phyloP scores from a whole-genome alignment of 306 rosid species.

The Pyrus betulifolia region DNA sequence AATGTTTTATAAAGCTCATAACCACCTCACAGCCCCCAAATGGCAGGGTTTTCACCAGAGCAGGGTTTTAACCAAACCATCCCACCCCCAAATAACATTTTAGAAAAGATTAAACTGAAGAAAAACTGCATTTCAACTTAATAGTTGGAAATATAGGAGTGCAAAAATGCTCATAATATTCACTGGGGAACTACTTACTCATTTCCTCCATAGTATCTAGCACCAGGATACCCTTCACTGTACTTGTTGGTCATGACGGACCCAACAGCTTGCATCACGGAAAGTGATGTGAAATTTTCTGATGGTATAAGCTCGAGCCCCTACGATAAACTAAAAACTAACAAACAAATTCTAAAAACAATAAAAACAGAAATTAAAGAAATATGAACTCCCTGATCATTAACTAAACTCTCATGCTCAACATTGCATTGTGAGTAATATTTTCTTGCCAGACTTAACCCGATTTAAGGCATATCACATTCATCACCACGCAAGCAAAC shows the following conservation, averaged over 20 bases:
- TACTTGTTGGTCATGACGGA: constrained; percentile 91
- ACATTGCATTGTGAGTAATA: neutral
- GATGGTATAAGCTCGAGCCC: constrained; percentile 85
- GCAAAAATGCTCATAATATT: neutral
- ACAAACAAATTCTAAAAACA: neutral
- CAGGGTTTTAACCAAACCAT: too few relatives aligned
- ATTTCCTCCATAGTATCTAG: constrained; percentile 94
- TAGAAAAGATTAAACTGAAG: neutral
- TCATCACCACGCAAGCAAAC: neutral
- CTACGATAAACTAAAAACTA: constrained; percentile 17
- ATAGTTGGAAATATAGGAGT: neutral
- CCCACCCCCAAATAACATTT: too few relatives aligned
- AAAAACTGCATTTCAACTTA: neutral
- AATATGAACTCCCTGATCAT: neutral
- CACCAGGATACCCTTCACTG: constrained; percentile 92
- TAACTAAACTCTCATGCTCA: neutral
- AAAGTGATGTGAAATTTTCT: constrained; percentile 74
- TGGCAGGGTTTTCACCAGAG: too few relatives aligned
- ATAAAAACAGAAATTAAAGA: neutral
- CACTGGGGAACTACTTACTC: constrained; percentile 47
- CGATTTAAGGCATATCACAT: neutral
- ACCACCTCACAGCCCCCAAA: too few relatives aligned
- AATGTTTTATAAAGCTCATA: too few relatives aligned
- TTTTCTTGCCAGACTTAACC: neutral
- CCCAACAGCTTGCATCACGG: constrained; percentile 96